phyloP scores from a whole-genome alignment of 2,329 filamentous ascomycete genomes.

The Talaromyces sp. region DNA sequence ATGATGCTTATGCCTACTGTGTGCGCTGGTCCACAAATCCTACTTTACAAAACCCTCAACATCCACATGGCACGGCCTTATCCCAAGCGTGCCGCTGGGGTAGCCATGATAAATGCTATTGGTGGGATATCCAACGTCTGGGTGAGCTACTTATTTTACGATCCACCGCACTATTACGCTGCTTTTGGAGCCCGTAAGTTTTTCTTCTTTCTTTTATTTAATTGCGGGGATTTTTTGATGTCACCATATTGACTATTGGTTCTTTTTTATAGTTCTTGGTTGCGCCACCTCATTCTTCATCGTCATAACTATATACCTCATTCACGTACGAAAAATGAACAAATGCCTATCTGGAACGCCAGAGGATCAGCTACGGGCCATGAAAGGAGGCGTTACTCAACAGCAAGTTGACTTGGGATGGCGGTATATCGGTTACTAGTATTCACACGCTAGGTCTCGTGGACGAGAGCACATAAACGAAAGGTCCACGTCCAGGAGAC shows the following conservation, averaged over 20 bases:
- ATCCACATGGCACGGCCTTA: constrained; percentile 48
- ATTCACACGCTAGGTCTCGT: neutral
- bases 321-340: neutral
- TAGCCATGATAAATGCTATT: constrained; percentile 52
- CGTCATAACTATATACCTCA: neutral
- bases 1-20: constrained; percentile 53
- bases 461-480: neutral
- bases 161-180: constrained; percentile 7
- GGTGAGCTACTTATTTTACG: constrained; percentile 6
- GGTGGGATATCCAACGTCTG: constrained; percentile 23
- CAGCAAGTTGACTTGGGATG: constrained; percentile 4
- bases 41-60: constrained; percentile 46
- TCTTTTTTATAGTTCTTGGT: neutral
- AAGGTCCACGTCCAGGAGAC: neutral
- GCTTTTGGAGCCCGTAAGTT: neutral
- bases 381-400: constrained; percentile 3
- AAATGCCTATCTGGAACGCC: neutral
- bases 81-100: constrained; percentile 51
- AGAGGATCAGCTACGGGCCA: neutral
- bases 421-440: constrained; percentile 2
- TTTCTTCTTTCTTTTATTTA: neutral
- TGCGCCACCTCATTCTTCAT: constrained; percentile 5
- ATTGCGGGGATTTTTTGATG: neutral
- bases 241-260: neutral
- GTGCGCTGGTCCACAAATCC: constrained; percentile 48